Conservation (phyloP, 805 yeast species). For the baker's yeast (Saccharomyces cerevisiae) region DNA sequence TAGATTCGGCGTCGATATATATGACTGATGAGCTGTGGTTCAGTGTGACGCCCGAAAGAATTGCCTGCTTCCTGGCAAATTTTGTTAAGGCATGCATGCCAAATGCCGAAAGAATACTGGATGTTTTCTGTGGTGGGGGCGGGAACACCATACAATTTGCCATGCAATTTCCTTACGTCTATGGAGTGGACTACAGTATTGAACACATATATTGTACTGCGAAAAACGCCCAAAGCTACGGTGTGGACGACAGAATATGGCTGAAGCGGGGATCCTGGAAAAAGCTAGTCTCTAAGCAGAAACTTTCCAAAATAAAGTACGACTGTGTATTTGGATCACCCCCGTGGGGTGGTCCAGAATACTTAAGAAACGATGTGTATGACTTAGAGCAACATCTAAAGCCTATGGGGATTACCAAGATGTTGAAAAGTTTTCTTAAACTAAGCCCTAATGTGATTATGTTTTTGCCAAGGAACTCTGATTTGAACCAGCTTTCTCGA, state of each 20-base stretch:
- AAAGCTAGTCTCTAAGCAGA: conserved; percentile 14
- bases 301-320: conserved; percentile 14
- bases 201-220: conserved; percentile 57
- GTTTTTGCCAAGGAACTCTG: conserved; percentile 56
- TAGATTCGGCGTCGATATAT: conserved; percentile 53
- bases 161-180: conserved; percentile 42
- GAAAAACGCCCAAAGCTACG: conserved; percentile 61
- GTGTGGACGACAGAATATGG: conserved; percentile 43
- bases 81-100: conserved; percentile 47
- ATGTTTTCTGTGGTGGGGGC: conserved; percentile 82
- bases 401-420: conserved; percentile 42
- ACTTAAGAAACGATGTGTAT: conserved; percentile 36
- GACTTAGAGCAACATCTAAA: conserved; percentile 37
- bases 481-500: conserved; percentile 42
- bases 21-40: conserved; percentile 74
- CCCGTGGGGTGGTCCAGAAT: conserved; percentile 81
- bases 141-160: conserved; percentile 80
- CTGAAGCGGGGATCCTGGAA: conserved; percentile 42
- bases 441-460: conserved; percentile 44
- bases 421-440: conserved; percentile 37
- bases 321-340: conserved; percentile 63
- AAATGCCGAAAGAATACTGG: conserved; percentile 41
- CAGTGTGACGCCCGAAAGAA: conserved; percentile 76
- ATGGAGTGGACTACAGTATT: conserved; percentile 55
- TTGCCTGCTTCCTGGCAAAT: conserved; percentile 55